A percentile compares a stretch with the other conserved stretches of the same genome.
Conservation (phyloP, 257 asterid species). For the Lantana camara region DNA sequence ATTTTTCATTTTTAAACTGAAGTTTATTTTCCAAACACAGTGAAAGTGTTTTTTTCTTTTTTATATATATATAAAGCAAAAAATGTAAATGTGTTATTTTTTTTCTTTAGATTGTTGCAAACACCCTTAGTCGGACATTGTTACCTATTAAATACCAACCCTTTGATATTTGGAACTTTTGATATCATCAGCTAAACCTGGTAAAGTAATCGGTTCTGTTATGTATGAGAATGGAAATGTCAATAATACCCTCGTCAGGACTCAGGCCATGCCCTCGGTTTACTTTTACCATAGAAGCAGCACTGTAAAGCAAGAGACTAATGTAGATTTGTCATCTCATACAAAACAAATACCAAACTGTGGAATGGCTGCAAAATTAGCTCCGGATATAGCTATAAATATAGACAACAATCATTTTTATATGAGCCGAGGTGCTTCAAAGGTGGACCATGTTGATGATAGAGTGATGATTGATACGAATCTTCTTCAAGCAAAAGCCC, state of each 20-base stretch:
- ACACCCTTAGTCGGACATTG: too few relatives aligned
- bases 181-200: slow-evolving; percentile 60
- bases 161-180: background rate
- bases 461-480: slow-evolving; percentile 56
- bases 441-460: slow-evolving; percentile 42
- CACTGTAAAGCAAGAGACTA: slow-evolving; percentile 48
- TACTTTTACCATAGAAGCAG: slow-evolving; percentile 44
- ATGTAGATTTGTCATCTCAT: slow-evolving; percentile 34
- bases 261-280: slow-evolving; percentile 38
- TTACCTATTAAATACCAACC: background rate
- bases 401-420: slow-evolving; percentile 63
- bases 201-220: slow-evolving; percentile 58
- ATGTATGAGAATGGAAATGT: slow-evolving; percentile 44
- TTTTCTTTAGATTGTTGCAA: too few relatives aligned
- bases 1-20: too few relatives aligned
- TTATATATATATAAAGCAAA: too few relatives aligned
- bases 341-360: slow-evolving; percentile 56
- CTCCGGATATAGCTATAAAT: slow-evolving; percentile 68
- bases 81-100: background rate
- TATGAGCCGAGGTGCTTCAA: slow-evolving; percentile 50
- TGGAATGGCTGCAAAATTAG: slow-evolving; percentile 61
- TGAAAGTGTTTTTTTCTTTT: too few relatives aligned
- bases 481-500: slow-evolving; percentile 58
- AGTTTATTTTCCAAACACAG: too few relatives aligned
- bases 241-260: slow-evolving; percentile 43